Conservation (phyloP, 2,329 filamentous ascomycete species). For the Botryotinia globosa region DNA sequence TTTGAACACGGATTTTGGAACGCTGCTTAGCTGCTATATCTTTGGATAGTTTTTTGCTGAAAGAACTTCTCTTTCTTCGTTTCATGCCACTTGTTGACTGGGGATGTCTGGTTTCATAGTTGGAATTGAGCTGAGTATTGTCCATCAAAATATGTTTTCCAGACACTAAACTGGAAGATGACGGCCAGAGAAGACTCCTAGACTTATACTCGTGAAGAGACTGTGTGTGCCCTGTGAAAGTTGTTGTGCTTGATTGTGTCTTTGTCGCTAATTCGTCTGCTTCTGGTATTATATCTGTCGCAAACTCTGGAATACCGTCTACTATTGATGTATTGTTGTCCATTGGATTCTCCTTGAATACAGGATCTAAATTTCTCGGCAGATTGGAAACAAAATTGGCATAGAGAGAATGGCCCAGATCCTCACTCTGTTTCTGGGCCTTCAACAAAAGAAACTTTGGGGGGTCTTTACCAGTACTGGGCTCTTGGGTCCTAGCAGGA, state of each 20-base stretch:
- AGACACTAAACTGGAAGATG: constrained; percentile 8
- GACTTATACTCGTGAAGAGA: not conserved
- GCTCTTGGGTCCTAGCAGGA: constrained; percentile 54
- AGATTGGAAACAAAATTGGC: constrained; percentile 5
- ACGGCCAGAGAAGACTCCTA: not conserved
- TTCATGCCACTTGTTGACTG: not conserved
- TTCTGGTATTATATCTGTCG: not conserved
- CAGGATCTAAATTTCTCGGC: not conserved
- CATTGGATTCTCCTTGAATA: constrained; percentile 18
- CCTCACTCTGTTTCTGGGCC: constrained; percentile 6
- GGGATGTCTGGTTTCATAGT: not conserved
- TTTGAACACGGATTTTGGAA: not conserved
- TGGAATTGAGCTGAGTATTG: not conserved
- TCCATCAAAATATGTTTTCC: not conserved
- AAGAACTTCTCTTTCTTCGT: constrained; percentile 9
- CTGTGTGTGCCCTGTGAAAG: not conserved
- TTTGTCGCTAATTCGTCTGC: not conserved
- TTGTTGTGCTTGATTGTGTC: not conserved
- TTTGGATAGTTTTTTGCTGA: not conserved
- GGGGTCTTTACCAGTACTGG: constrained; percentile 19
- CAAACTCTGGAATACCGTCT: constrained; percentile 7
- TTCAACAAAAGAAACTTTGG: constrained; percentile 24
- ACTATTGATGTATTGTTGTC: constrained; percentile 1
- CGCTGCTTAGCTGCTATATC: constrained; percentile 20
- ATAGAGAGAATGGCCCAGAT: constrained; percentile 5